A percentile compares a stretch with the other conserved stretches of the same genome.
Evolutionary conservation across 2,329 filamentous ascomycete species (phyloP).

Genomic region (Emergomyces pasteurianus): DNA sequence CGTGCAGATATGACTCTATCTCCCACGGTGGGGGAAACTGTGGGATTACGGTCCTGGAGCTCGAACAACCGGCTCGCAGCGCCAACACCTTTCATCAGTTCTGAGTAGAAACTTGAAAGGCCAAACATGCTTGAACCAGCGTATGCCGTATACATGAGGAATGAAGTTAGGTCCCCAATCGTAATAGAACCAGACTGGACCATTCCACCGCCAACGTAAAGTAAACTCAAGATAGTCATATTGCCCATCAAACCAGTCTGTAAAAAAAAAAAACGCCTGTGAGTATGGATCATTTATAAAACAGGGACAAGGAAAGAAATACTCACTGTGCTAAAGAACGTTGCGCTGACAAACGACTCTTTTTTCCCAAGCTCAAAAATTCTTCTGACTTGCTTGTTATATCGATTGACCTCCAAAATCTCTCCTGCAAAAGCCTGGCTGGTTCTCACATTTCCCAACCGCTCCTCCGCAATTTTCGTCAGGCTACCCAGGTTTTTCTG

Average conservation of each 20-base stretch:
- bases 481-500: conserved; percentile 87
- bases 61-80: conserved; percentile 95
- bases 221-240: conserved; percentile 82
- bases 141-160: conserved; percentile 96
- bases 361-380: conserved; percentile 81
- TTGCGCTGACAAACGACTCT: conserved; percentile 79
- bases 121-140: conserved; percentile 81
- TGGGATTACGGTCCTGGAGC: conserved; percentile 77
- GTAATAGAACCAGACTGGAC: conserved; percentile 77
- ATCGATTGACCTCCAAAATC: conserved; percentile 75
- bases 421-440: conserved; percentile 95
- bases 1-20: conserved; percentile 68
- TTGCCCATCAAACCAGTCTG: conserved; percentile 87
- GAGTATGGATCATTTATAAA: neutral
- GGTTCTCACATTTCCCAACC: conserved; percentile 92
- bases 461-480: conserved; percentile 95
- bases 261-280: conserved; percentile 17
- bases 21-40: conserved; percentile 78
- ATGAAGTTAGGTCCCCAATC: conserved; percentile 86
- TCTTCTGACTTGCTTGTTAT: conserved; percentile 82
- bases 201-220: conserved; percentile 83
- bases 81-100: conserved; percentile 97
- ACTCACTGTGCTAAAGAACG: conserved; percentile 62
- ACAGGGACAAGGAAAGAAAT: neutral
- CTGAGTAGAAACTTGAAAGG: conserved; percentile 89